Evolutionary conservation across 2,329 filamentous ascomycete species (phyloP).

Genomic region (Blumeriella jaapii): DNA sequence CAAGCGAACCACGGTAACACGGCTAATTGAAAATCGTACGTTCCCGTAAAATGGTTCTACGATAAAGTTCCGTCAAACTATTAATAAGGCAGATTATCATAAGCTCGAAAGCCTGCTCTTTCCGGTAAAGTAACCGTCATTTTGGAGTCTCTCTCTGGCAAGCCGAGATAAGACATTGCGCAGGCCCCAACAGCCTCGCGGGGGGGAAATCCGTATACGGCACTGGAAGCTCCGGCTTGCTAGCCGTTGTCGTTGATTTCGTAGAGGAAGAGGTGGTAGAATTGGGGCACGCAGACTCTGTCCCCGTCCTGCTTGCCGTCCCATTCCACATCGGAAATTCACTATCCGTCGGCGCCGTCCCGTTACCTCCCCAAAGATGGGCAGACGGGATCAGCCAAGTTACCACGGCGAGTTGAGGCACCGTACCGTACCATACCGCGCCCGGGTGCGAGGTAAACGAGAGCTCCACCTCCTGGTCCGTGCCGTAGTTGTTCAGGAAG

Average conservation of each 20-base stretch:
- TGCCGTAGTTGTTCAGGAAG: slow-evolving; percentile 2
- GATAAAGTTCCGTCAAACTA: too few relatives aligned
- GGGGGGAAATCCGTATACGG: not conserved
- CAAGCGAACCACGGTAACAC: too few relatives aligned
- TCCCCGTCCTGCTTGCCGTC: not conserved
- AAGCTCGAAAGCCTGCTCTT: too few relatives aligned
- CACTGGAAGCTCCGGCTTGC: not conserved
- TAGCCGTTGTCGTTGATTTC: not conserved
- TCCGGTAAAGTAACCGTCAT: too few relatives aligned
- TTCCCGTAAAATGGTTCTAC: too few relatives aligned
- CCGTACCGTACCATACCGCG: not conserved
- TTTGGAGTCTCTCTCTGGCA: too few relatives aligned
- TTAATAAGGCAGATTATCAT: too few relatives aligned
- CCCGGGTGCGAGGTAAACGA: not conserved
- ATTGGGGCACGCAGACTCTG: not conserved
- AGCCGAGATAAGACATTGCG: slow-evolving; percentile 1
- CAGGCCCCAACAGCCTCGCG: not conserved
- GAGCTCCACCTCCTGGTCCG: slow-evolving; percentile 1
- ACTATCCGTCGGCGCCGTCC: not conserved
- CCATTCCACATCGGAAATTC: not conserved
- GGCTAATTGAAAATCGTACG: too few relatives aligned
- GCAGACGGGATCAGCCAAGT: slow-evolving; percentile 1
- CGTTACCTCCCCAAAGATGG: not conserved
- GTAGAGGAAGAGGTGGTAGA: not conserved
- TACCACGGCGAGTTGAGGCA: not conserved